phyloP scores from a whole-genome alignment of 1,139 yeast species.

The Lipomyces yarrowii region DNA sequence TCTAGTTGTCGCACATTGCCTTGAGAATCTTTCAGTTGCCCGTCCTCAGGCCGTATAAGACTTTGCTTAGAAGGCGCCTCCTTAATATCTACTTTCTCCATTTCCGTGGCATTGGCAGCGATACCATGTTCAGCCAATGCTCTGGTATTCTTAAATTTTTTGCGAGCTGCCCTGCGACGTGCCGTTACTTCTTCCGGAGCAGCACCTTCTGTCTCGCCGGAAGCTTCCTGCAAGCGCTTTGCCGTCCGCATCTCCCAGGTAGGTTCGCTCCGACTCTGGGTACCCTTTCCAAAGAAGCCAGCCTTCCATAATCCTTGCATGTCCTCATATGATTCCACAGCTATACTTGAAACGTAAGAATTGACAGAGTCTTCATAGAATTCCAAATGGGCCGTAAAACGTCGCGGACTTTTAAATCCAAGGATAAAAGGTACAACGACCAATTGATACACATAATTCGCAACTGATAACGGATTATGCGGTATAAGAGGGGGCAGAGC shows the following conservation, averaged over 20 bases:
- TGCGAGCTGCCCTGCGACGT: constrained; percentile 70
- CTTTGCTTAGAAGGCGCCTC: constrained; percentile 14
- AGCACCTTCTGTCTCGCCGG: constrained; percentile 39
- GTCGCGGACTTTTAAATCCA: constrained; percentile 43
- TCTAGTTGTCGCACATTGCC: constrained; percentile 56
- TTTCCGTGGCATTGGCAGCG: background rate
- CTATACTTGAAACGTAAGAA: constrained; percentile 47
- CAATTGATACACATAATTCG: constrained; percentile 40
- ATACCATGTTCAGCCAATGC: constrained; percentile 41
- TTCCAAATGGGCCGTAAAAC: constrained; percentile 29
- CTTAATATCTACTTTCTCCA: background rate
- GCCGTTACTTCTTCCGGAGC: constrained; percentile 78
- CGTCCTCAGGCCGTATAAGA: constrained; percentile 27
- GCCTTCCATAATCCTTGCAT: constrained; percentile 72
- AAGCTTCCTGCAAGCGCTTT: constrained; percentile 50
- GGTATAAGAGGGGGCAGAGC: constrained; percentile 44
- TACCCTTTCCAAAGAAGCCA: constrained; percentile 96
- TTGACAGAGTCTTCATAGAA: constrained; percentile 14
- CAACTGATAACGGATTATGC: constrained; percentile 45
- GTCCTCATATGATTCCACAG: constrained; percentile 46
- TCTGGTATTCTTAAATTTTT: constrained; percentile 64
- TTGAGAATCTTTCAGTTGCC: constrained; percentile 43
- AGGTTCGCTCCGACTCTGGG: constrained; percentile 86
- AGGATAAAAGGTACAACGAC: constrained; percentile 34
- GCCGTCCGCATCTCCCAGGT: constrained; percentile 76